Evolutionary conservation across 371 early-diverging fungal genomes (phyloP), one percentile per base, ranked within the genome.

Genomic region (Lichtheimia ornata): DNA sequence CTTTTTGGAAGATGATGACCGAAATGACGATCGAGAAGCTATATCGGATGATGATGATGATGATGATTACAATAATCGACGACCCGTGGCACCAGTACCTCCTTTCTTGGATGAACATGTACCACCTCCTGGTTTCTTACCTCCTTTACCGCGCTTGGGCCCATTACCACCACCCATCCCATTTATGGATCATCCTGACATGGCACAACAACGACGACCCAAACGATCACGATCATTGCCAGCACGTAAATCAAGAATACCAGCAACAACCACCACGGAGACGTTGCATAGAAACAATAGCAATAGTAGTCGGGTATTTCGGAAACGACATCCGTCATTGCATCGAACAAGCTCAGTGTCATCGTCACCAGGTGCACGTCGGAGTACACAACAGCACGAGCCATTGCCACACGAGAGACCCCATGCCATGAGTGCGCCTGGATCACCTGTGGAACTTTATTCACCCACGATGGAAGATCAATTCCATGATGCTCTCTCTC

Each of bases 381-480:
- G n/a, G 20, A 35, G 58, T 27, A 27, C 43, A 24, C 47, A 27
- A 47, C n/a, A 18, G 58, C 40, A 55, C 17, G 14, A 43, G 53
- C 11, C 30, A 25, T 43, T 22, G n/a, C n/a, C 40, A 35, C 35
- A 50, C 15, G 17, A 44, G 9, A 43, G 50, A 40, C 52, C 40
- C 13, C 60, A 52, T 17, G 60, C 53, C 2, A 25, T 5, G 4
- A 59, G 60, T 40, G 60, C 27, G 15, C 60, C 60, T n/a, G 53
- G 52, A n/a, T 59, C 60, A n/a, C 60, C 60, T 12, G 52, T 59
- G 15, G 57, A 56, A 56, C 45, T 56, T 7, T 56, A 18, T 45
- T 56, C 57, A 24, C 57, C 57, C n/a, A 28, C 27, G 2, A 43
- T 56, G 57, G 57, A 59, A 6, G 60, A 58, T 11, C 25, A 25